A percentile compares a stretch with the other conserved stretches of the same genome.
Conservation (phyloP, 1,284 basidiomycete species). For the Moniliophthora roreri region DNA sequence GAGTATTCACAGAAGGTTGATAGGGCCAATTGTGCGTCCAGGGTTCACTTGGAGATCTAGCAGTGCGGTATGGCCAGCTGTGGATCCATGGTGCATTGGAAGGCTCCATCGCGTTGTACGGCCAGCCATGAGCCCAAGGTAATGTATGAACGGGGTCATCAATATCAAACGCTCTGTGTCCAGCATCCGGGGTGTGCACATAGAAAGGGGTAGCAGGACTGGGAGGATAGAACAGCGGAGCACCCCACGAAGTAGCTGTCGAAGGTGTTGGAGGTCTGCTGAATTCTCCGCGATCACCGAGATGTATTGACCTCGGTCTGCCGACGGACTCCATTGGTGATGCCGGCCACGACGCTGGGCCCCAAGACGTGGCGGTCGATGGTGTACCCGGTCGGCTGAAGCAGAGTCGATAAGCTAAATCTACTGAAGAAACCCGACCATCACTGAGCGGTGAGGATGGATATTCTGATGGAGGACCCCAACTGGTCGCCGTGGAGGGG, state of each 20-base stretch:
- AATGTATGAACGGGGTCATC: slow-evolving; percentile 6
- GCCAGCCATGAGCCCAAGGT: slow-evolving; percentile 23
- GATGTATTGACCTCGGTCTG: slow-evolving; percentile 29
- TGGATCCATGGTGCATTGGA: not conserved
- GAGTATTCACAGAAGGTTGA: not conserved
- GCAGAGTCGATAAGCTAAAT: slow-evolving; percentile 43
- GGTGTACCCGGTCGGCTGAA: slow-evolving; percentile 40
- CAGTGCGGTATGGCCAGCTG: slow-evolving; percentile 12
- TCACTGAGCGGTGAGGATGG: slow-evolving; percentile 23
- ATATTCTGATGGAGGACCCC: slow-evolving; percentile 20
- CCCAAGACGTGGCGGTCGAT: slow-evolving; percentile 47
- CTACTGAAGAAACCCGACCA: slow-evolving; percentile 40
- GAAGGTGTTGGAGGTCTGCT: slow-evolving; percentile 35
- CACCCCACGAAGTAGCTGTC: slow-evolving; percentile 48
- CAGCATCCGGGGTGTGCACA: slow-evolving; percentile 43
- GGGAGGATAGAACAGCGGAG: slow-evolving; percentile 40
- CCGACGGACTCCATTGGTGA: slow-evolving; percentile 21
- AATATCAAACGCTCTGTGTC: slow-evolving; percentile 36
- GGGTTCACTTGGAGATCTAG: not conserved
- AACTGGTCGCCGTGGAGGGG: slow-evolving; percentile 17
- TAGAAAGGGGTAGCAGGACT: slow-evolving; percentile 37
- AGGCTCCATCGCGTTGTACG: slow-evolving; percentile 15
- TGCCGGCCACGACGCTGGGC: slow-evolving; percentile 37
- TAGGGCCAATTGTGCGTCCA: slow-evolving; percentile 15
- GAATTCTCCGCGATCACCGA: slow-evolving; percentile 29